Base-by-base conservation (phyloP, 306 rosid genomes). In the Cucurbita moschata region DNA sequence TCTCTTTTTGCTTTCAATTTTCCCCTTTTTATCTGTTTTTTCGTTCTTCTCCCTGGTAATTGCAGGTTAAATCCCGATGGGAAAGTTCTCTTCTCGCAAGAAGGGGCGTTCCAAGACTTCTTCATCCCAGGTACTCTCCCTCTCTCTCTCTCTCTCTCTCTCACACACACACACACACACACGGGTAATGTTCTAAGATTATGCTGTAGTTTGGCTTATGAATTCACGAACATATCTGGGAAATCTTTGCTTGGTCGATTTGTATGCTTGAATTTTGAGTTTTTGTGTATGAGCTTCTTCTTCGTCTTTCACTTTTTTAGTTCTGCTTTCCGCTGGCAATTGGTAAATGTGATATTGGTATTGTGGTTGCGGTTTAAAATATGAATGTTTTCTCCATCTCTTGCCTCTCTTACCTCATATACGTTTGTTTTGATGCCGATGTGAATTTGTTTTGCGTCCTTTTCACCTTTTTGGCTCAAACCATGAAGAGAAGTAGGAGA, bases 81-180 rank as follows among this genome's bases (percentile, higher is more conserved):
- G 88, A 74, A 89, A 89, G 83, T 81, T 95, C 46, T 86, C 97
- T 68, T 87, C 96, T 61, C 85, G 55, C 39, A 86, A 82, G 69
- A 89, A 60, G 81, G 87, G 86, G 63, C 89, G 86, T 70, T 82
- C 91, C 65, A 90, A 85, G 85, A 63, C 68, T 55, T 83, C 89
- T 44, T 81, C 73, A 21, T 68, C 85, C 5, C 80, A 94, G 98
- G 97, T 94, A 82, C 46, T 47, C 37, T 59, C 70, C 15, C 44
- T 72, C 49, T 19, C 49, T 37, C 35, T 76, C n/a, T 46, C 4
- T 37, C 40, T 14, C 73, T 26, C 26, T 26, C 26, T 26, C 26
- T 26, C 26, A 26, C 26, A 30, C 23, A 21, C 23, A 21, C 23
- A 21, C 23, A 47, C 30, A 30, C 35, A 30, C 35, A 30, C 35